Conservation (phyloP, 2,329 filamentous ascomycete species). For the Fonsecaea pugnacius region DNA sequence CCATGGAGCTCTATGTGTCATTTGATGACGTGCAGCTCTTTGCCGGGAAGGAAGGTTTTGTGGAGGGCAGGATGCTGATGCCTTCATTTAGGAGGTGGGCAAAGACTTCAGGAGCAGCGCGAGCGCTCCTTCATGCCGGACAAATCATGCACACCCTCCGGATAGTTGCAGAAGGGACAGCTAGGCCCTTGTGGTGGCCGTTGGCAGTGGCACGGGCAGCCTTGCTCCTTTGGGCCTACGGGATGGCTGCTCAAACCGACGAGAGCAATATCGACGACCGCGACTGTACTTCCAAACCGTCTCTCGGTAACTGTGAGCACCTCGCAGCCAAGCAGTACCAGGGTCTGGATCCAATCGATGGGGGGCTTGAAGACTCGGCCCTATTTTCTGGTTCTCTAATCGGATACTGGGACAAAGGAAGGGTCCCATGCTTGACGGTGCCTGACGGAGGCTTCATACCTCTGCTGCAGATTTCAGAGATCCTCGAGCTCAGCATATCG, state of each 20-base stretch:
- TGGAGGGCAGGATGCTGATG: slow-evolving; percentile 13
- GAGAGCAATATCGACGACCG: neutral
- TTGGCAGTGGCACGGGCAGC: slow-evolving; percentile 7
- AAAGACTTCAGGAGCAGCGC: slow-evolving; percentile 9
- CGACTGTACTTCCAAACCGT: neutral
- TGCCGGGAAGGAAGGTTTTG: slow-evolving; percentile 9
- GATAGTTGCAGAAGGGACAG: neutral
- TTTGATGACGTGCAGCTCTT: slow-evolving; percentile 9
- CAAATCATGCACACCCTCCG: neutral
- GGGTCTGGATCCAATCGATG: neutral
- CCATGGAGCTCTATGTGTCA: slow-evolving; percentile 10
- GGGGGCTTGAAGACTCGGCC: neutral
- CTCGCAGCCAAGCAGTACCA: neutral
- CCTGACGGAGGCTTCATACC: neutral
- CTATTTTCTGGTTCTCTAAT: neutral
- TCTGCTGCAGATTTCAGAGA: neutral
- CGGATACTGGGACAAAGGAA: neutral
- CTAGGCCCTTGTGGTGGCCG: slow-evolving; percentile 7
- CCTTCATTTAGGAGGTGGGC: slow-evolving; percentile 10
- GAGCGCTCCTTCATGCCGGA: slow-evolving; percentile 6
- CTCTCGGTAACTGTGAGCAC: neutral
- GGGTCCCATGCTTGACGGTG: neutral
- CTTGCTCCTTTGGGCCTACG: slow-evolving; percentile 13
- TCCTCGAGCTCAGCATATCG: slow-evolving; percentile 1
- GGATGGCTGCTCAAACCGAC: neutral